Base-by-base conservation (phyloP, 495 filamentous ascomycete genomes). In the Cercophora sp. region DNA sequence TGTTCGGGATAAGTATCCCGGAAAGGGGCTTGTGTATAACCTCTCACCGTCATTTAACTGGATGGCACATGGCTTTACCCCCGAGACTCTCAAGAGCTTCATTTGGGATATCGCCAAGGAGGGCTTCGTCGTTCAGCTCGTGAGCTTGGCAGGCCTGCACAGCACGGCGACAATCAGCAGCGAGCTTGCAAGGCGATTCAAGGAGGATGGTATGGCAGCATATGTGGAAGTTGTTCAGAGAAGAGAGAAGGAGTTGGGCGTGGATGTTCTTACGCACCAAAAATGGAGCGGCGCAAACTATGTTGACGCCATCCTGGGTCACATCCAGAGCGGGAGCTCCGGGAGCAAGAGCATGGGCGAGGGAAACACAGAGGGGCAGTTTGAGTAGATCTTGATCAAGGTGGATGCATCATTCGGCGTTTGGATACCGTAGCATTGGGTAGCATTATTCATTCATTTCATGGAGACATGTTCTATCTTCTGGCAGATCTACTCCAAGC, bases 21-120 rank as follows among this genome's bases (percentile, higher is more conserved):
- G 83, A 45, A 98, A 96, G 77, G 85, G 87, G 31, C 76, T 98
- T 18, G 93, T 98, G 6, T 98, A 98, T 75, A 98, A 98, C 74
- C 81, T 98, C 2, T 86, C 80, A 16, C 93, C 93, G 8, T 93
- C 88, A 16, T 98, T 98, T 82, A 97, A 98, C 76, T 98, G 93
- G 93, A 89, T 93, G 82, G 83, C 80, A 22, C 90, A 97, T 68
- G 93, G 93, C 22, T 98, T 97, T 70, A 81, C 83, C 10, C 81
- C 88, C 46, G 82, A 76, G 19, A 79, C 85, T 4, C 76, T 98
- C 31, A 87, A 85, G 69, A 86, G 81, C 5, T 98, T 98, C 63
- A 85, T 97, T 58, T 96, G 92, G 92, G 93, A 97, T 68, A 79
- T 98, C 27, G 93, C 89, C 5, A 83, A 87, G 70, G 85, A 96